Evolutionary conservation across 495 filamentous ascomycete species (phyloP).

Genomic region (Peziza echinospora): DNA sequence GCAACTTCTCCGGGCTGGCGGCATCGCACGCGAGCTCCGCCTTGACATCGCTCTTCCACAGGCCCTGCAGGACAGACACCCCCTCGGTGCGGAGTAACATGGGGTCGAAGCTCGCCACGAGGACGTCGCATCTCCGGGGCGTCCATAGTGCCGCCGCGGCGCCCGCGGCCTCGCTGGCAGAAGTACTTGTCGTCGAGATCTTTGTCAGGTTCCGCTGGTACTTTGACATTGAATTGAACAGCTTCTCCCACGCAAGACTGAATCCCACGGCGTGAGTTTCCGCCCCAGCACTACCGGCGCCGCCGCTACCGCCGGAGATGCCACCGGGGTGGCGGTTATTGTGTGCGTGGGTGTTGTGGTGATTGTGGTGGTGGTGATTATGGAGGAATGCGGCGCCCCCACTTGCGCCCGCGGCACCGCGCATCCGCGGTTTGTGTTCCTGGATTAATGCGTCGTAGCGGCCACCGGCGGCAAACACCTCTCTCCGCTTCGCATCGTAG

Average conservation of each 20-base stretch:
- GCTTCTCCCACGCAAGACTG: conserved; percentile 70
- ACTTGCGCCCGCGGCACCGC: conserved; percentile 18
- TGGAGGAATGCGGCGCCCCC: neutral
- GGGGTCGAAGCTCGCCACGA: conserved; percentile 69
- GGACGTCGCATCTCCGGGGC: conserved; percentile 51
- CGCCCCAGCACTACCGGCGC: conserved; percentile 21
- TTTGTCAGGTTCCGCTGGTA: conserved; percentile 13
- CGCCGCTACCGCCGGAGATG: neutral
- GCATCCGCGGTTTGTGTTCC: conserved; percentile 40
- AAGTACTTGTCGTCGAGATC: conserved; percentile 6
- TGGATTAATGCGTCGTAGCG: conserved; percentile 75
- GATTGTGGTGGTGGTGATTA: neutral
- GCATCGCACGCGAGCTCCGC: conserved; percentile 72
- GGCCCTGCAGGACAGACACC: conserved; percentile 49
- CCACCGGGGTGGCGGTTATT: neutral
- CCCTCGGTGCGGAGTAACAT: conserved; percentile 50
- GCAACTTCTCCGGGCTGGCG: conserved; percentile 52
- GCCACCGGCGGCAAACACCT: conserved; percentile 84
- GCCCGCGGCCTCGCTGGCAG: too few species aligned
- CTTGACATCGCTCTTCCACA: conserved; percentile 68
- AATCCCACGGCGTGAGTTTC: conserved; percentile 70
- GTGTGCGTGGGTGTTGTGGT: neutral
- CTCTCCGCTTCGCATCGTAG: conserved; percentile 56
- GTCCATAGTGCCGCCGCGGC: too few species aligned
- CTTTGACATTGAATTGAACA: conserved; percentile 42